Conservation (phyloP, 1,139 yeast genomes). For the Debaryomycetaceae sp. region DNA sequence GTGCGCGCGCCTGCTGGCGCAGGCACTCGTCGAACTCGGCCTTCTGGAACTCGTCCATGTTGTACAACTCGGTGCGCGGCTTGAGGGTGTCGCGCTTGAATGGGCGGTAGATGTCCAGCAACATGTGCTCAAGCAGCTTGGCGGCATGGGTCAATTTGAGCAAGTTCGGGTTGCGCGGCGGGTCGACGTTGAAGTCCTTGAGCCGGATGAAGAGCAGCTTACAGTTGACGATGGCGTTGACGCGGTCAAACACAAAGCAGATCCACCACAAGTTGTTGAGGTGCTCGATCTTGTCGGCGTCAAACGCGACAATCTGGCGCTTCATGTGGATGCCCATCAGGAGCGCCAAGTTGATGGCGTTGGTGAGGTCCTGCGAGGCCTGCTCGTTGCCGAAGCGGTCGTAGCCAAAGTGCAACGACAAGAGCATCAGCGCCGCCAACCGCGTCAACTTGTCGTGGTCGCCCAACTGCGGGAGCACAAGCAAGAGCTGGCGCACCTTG, state of each 20-base stretch:
- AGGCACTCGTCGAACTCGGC: slow-evolving; percentile 25
- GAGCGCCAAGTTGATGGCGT: slow-evolving; percentile 26
- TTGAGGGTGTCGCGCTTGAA: slow-evolving; percentile 14
- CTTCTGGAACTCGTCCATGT: slow-evolving; percentile 22
- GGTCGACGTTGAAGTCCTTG: slow-evolving; percentile 29
- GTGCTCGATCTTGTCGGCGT: slow-evolving; percentile 17
- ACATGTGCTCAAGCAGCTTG: slow-evolving; percentile 22
- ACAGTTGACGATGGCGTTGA: slow-evolving; percentile 26
- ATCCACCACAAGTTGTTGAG: slow-evolving; percentile 35
- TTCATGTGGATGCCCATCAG: slow-evolving; percentile 33
- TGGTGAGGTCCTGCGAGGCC: slow-evolving; percentile 31
- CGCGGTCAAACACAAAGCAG: slow-evolving; percentile 30
- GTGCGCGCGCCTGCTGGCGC: slow-evolving; percentile 12
- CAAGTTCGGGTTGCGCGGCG: slow-evolving; percentile 24
- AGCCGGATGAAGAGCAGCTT: slow-evolving; percentile 22
- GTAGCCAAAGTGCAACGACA: slow-evolving; percentile 26
- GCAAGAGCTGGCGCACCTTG: slow-evolving; percentile 28
- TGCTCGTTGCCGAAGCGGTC: slow-evolving; percentile 33
- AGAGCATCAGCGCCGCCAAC: slow-evolving; percentile 25
- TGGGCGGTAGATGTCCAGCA: slow-evolving; percentile 23
- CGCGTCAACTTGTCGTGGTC: slow-evolving; percentile 32
- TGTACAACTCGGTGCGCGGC: slow-evolving; percentile 16
- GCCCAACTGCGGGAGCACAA: slow-evolving; percentile 29
- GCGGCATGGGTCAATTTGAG: slow-evolving; percentile 26
- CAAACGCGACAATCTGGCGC: slow-evolving; percentile 13